Conservation (phyloP, 1,139 yeast species). For the Magnusiomyces sp. region DNA sequence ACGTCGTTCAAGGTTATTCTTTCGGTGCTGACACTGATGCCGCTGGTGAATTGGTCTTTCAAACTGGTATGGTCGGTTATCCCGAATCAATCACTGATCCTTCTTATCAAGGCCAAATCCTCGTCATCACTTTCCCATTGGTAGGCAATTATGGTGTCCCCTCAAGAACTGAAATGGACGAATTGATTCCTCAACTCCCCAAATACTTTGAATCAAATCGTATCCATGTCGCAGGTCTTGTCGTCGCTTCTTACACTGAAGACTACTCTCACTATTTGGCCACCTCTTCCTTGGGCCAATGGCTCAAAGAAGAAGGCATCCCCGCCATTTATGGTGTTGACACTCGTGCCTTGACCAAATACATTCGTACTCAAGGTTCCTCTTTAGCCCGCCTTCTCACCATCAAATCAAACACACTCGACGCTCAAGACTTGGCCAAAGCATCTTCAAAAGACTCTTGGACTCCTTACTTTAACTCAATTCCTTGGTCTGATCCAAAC, state of each 20-base stretch:
- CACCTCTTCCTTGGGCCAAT: constrained; percentile 79
- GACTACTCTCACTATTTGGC: constrained; percentile 93
- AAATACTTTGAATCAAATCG: constrained; percentile 84
- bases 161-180: constrained; percentile 70
- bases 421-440: constrained; percentile 21
- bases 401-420: constrained; percentile 42
- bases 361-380: constrained; percentile 85
- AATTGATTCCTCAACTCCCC: constrained; percentile 67
- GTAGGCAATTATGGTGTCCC: constrained; percentile 99
- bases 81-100: constrained; percentile 99
- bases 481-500: constrained; percentile 93
- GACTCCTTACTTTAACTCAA: constrained; percentile 57
- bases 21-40: constrained; percentile 87
- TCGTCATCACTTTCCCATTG: constrained; percentile 92
- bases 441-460: too few species aligned
- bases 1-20: constrained; percentile 88
- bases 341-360: constrained; percentile 89
- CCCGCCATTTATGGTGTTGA: constrained; percentile 98
- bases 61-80: constrained; percentile 99
- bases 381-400: constrained; percentile 78
- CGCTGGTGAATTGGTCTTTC: constrained; percentile 98
- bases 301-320: constrained; percentile 86
- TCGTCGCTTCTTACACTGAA: constrained; percentile 95
- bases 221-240: constrained; percentile 94
- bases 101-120: constrained; percentile 94